Conservation (phyloP, 192 early-diverging fungal species). For the Lobosporangium transversale region DNA sequence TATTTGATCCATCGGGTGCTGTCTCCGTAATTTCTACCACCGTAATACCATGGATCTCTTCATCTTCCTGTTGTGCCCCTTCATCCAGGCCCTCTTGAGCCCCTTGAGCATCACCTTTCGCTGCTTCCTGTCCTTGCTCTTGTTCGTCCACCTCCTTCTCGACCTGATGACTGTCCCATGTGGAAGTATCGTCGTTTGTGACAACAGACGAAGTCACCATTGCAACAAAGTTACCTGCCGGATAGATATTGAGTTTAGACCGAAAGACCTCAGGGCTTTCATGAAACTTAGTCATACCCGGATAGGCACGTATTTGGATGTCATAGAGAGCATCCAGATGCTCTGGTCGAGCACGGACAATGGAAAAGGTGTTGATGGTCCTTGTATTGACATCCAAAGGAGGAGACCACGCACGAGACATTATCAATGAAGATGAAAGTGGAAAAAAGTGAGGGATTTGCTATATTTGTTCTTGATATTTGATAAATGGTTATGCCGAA, state of each 20-base stretch:
- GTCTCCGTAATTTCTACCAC: slow-evolving; percentile 46
- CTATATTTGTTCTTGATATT: no score
- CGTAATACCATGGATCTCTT: slow-evolving; percentile 4
- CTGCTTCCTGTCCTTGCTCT: neutral
- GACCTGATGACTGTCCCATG: slow-evolving; percentile 6
- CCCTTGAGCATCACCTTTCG: neutral
- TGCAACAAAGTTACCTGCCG: slow-evolving; percentile 46
- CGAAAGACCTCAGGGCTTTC: slow-evolving; percentile 34
- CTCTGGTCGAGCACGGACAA: slow-evolving; percentile 26
- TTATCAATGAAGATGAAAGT: no score
- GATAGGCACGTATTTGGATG: slow-evolving; percentile 37
- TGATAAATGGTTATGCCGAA: no score
- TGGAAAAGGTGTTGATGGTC: slow-evolving; percentile 15
- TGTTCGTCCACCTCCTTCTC: neutral
- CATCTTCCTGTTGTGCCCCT: neutral
- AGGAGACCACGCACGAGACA: slow-evolving; percentile 26
- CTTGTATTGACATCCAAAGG: slow-evolving; percentile 36
- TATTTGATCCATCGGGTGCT: slow-evolving; percentile 5
- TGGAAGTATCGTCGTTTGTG: slow-evolving; percentile 35
- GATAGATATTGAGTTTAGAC: slow-evolving; percentile 34
- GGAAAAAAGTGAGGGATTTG: no score
- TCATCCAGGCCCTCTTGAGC: slow-evolving; percentile 3
- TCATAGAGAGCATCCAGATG: slow-evolving; percentile 27
- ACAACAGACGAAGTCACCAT: slow-evolving; percentile 38
- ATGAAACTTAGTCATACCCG: slow-evolving; percentile 18